These are phyloP conservation scores for Lipomyces orientalis DNA, from an alignment of 805 yeast genomes.

Conservation along the genomic window DNA sequence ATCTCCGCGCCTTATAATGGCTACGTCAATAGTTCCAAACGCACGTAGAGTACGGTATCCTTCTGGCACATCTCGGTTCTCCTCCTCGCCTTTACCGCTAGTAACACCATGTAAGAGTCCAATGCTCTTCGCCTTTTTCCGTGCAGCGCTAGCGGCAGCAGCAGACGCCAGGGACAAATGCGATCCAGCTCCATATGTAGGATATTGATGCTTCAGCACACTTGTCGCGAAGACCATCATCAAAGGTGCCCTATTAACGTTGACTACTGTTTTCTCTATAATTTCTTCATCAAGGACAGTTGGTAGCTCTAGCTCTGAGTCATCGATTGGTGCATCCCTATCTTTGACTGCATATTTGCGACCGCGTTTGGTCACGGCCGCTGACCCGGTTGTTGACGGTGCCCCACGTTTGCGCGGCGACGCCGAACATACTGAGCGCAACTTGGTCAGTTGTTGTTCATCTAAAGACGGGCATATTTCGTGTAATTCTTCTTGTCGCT, in stretches of 20 bases:
- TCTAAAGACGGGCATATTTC: constrained; percentile 14
- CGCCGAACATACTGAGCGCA: constrained; percentile 12
- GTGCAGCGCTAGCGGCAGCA: constrained; percentile 26
- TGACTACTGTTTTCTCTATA: constrained; percentile 6
- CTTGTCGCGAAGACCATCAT: constrained; percentile 31
- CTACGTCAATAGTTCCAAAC: constrained; percentile 30
- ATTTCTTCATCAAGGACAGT: constrained; percentile 9
- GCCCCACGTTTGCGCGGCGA: constrained; percentile 2
- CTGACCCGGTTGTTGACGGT: background rate
- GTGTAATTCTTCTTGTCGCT: constrained; percentile 19
- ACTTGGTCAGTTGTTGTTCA: constrained; percentile 19
- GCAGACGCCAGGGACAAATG: constrained; percentile 33
- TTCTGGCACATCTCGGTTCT: constrained; percentile 10
- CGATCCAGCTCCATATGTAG: constrained; percentile 28
- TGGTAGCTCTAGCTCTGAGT: constrained; percentile 21
- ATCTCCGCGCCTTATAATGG: constrained; percentile 31
- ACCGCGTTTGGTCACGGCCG: constrained; percentile 4
- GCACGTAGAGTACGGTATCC: constrained; percentile 21
- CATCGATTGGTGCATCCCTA: constrained; percentile 10
- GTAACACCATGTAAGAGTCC: constrained; percentile 9
- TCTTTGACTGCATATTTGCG: constrained; percentile 4
- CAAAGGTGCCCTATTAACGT: constrained; percentile 32
- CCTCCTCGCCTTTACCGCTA: background rate
- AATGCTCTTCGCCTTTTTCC: constrained; percentile 22
- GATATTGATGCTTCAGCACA: constrained; percentile 23